Base-by-base conservation (phyloP, 1,284 basidiomycete species). In the Leccinum pallidistipes region DNA sequence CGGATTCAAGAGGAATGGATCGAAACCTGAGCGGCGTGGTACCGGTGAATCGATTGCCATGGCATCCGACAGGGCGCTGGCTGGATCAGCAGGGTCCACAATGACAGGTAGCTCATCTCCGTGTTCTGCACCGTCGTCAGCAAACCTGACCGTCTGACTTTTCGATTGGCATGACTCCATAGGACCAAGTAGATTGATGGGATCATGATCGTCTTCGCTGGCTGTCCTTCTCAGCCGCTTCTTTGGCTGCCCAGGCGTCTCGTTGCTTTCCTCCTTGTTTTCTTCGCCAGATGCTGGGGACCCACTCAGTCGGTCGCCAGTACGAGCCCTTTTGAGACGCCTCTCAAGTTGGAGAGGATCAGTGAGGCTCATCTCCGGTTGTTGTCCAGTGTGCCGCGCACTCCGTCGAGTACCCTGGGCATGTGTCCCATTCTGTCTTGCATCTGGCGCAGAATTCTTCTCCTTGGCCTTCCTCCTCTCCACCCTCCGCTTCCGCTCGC, bases 311-410 rank as follows among this genome's bases (percentile, higher is more conserved):
- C 78, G 79, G 27, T 85, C 86, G n/a, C 83, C 81, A 2, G 86
- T 83, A 5, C 91, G 81, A 65, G 86, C 84, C 60, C 91, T 74
- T 78, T 93, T 93, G 64, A 91, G 75, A 59, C 83, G 78, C 40
- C 91, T 81, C 71, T 92, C 91, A 3, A 93, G 78, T 66, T 83
- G 80, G 38, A 86, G 80, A 11, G 88, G 88, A 69, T 92, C 91
- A 7, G 87, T 88, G 56, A 90, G 87, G 9, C 78, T 67, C 34
- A 88, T 75, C 69, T 94, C 91, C 2, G 86, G 86, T 63, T 85
- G 80, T 60, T 84, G 80, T 1, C 91, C 92, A 66, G 86, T 90
- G 61, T 87, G 81, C 52, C 93, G 81, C 2, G 88, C 86, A 66
- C 88, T 91, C 58, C 88, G 77, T 60, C 90, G 78, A 3, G 82